Evolutionary conservation across 495 filamentous ascomycete genomes (phyloP).

Genomic region (Aspergillus steynii): DNA sequence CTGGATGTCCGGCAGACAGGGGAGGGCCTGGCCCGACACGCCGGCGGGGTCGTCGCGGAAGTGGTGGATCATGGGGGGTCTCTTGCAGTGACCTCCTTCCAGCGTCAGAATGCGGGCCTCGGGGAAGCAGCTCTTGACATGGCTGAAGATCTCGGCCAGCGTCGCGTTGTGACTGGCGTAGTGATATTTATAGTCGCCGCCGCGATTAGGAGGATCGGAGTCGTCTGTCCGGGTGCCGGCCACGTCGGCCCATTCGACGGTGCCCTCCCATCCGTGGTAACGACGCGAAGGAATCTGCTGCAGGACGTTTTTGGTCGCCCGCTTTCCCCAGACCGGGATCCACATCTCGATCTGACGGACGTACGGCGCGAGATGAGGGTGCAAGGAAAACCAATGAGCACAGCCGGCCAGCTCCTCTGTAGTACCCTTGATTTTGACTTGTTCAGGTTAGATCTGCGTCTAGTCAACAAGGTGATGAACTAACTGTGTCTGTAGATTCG

Average conservation of each 20-base stretch:
- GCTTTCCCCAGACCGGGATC: conserved; percentile 69
- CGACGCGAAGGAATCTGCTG: conserved; percentile 40
- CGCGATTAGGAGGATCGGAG: conserved; percentile 25
- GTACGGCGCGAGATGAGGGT: conserved; percentile 59
- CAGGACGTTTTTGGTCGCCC: conserved; percentile 30
- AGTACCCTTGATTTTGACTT: conserved; percentile 71
- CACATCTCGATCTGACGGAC: conserved; percentile 73
- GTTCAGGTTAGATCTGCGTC: conserved; percentile 8
- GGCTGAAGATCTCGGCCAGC: conserved; percentile 65
- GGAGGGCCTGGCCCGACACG: conserved; percentile 32
- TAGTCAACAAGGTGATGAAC: conserved; percentile 18
- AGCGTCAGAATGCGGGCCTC: conserved; percentile 66
- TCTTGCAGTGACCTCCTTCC: conserved; percentile 73
- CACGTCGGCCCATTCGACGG: conserved; percentile 37
- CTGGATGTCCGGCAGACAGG: conserved; percentile 46
- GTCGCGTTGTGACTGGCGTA: conserved; percentile 59
- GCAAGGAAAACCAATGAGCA: conserved; percentile 55
- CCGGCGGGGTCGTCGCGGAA: conserved; percentile 36
- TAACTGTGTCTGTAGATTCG: conserved; percentile 67
- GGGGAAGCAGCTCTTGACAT: conserved; percentile 56
- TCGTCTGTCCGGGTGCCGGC: conserved; percentile 39
- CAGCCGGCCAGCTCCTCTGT: conserved; percentile 55
- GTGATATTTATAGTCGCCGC: conserved; percentile 49
- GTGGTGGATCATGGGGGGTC: conserved; percentile 63
- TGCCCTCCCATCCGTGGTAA: conserved; percentile 26